phyloP scores from a whole-genome alignment of 192 early-diverging fungal genomes.

The Piromyces sp. region DNA sequence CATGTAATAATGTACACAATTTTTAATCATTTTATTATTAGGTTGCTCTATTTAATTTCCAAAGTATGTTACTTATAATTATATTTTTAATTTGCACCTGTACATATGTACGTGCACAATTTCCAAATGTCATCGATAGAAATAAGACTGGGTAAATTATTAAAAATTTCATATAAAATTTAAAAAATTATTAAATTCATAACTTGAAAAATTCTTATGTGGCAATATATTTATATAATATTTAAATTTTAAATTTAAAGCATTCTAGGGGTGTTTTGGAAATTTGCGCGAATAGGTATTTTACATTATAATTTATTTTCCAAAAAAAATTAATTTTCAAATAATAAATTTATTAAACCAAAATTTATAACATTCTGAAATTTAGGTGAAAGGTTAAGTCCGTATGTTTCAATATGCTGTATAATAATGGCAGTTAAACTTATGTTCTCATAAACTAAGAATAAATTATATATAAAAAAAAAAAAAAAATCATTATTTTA shows the following conservation, averaged over 20 bases:
- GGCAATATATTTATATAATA: background rate
- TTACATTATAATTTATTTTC: background rate
- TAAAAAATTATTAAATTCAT: too few relatives aligned
- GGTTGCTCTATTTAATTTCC: slow-evolving; percentile 95
- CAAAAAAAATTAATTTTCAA: background rate
- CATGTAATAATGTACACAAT: too few relatives aligned
- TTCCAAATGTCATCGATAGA: slow-evolving; percentile 63
- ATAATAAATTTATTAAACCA: background rate
- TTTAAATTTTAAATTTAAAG: slow-evolving; percentile 8
- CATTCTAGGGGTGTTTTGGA: slow-evolving; percentile 83
- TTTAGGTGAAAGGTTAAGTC: slow-evolving; percentile 77
- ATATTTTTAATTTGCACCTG: slow-evolving; percentile 93
- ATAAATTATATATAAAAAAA: background rate
- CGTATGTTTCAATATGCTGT: slow-evolving; percentile 84
- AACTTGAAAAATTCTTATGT: too few relatives aligned
- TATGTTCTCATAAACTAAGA: slow-evolving; percentile 6
- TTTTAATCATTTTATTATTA: slow-evolving; percentile 3
- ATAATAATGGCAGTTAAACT: slow-evolving; percentile 67
- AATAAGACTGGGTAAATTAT: slow-evolving; percentile 63
- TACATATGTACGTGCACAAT: slow-evolving; percentile 78
- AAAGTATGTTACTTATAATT: slow-evolving; percentile 76
- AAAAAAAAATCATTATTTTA: too few relatives aligned
- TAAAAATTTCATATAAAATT: background rate
- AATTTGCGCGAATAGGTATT: slow-evolving; percentile 73
- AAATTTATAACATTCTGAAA: background rate